Base-by-base conservation (phyloP, 2,329 filamentous ascomycete genomes). In the Fusarium hostae region DNA sequence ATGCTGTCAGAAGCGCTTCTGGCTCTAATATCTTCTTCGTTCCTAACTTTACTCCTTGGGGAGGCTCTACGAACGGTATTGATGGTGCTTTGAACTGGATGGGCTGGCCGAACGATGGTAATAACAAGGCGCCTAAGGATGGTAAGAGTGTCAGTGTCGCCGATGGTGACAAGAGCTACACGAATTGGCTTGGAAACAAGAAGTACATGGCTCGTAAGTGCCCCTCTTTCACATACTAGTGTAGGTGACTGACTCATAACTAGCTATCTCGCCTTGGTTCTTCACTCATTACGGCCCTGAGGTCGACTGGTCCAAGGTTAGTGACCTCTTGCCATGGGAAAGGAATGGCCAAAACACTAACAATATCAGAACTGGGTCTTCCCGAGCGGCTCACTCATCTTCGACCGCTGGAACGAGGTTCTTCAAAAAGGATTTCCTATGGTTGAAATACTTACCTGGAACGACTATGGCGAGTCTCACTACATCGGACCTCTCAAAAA, bases 321-420 rank as follows among this genome's bases (percentile, higher is more conserved):
- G n/a, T 18, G 7, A 34, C 2, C 9, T 15, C 2, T 10, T 10
- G 0, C 28, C 2, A 5, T 9, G 5, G 2, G 13, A 20, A 6
- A 11, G 0, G 5, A 7, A 15, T 11, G 4, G 10, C 1, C 6
- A 2, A 82, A 82, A 10, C 13, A 81, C 84, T 24, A 75, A 81
- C 13, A 86, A 83, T 12, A 80, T 79, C 86, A 89, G 81, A 87
- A 87, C 72, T 88, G 85, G 83, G 81, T 90, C 3, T 91, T 88
- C 81, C 85, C 85, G 6, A 85, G 87, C 11, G 89, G 90, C 66
- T 81, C 85, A 44, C 79, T 91, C 10, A 90, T 89, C 85, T 86
- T 85, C 65, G 81, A 88, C 62, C 86, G 89, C 32, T 90, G 88
- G 89, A 81, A 85, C 26, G 70, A 81, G 59, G 81, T 87, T 24